Base-by-base conservation (phyloP, 768 basidiomycete species). In the Boletus reticuloceps region DNA sequence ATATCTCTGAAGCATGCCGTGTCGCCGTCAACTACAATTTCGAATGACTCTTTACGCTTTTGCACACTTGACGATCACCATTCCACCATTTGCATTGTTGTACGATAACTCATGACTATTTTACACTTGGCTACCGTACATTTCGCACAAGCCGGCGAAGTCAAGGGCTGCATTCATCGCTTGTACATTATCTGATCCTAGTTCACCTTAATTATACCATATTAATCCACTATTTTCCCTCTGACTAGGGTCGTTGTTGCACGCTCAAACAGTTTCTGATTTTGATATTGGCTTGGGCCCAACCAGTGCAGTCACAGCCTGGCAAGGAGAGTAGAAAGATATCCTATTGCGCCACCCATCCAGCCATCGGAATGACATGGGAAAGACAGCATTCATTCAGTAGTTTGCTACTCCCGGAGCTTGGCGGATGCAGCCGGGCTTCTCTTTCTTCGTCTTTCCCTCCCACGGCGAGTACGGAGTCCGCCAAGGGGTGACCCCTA, bases 11-110 rank as follows among this genome's bases (percentile, higher is more conserved):
- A 64, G 89, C 88, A 8, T 91, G 89, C 64, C 80, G 79, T 54
- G 79, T 79, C 49, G 88, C 88, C 12, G 88, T 89, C 64, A 82
- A 85, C 59, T 91, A 91, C 69, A 81, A 82, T 22, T 82, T 90
- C 54, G 89, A 91, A 68, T 75, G 58, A 72, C 46, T 11, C 47
- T 34, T 29, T 44, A 38, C 46, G 36, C 36, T 14, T 17, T 37
- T 37, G 36, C 16, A 29, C 46, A 50, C 39, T 39, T 45, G 51
- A 67, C 62, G 59, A 56, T 61, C 55, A 63, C 22, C 47, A 58
- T 50, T 58, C 47, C 48, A 34, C 38, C 67, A 69, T 59, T 59
- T 9, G 58, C 57, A 65, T 65, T 50, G 51, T 53, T 67, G 62
- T 69, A 70, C 58, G 66, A 69, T 70, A 68, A 57, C 60, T 45